These are phyloP conservation scores for Leishmania martiniquensis DNA, from an alignment of 208 protist genomes.

Conservation along the genomic window DNA sequence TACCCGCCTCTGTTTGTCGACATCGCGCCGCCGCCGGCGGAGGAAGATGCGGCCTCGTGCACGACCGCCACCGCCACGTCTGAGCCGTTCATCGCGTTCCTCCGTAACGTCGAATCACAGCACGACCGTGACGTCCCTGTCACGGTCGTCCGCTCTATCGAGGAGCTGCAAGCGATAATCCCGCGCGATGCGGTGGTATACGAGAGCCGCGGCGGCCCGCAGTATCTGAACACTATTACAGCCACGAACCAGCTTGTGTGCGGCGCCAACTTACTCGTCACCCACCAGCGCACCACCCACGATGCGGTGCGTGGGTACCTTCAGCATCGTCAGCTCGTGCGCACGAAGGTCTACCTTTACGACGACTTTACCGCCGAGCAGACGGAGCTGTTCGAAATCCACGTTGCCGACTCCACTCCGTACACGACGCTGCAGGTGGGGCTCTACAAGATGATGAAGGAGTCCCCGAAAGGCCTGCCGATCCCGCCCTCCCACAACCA, in stretches of 20 bases:
- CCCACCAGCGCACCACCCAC: neutral
- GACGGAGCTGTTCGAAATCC: constrained; percentile 25
- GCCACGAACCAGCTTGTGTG: constrained; percentile 9
- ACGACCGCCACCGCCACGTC: neutral
- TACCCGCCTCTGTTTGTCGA: constrained; percentile 27
- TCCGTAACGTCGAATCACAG: constrained; percentile 9
- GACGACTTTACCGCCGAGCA: constrained; percentile 26
- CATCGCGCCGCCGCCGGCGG: neutral
- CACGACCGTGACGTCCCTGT: constrained; percentile 10
- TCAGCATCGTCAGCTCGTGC: constrained; percentile 21
- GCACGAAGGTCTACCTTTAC: constrained; percentile 38
- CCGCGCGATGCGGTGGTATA: constrained; percentile 17
- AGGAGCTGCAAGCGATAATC: constrained; percentile 17
- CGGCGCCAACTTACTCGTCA: constrained; percentile 37
- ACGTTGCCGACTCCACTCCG: constrained; percentile 21
- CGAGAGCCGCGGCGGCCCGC: constrained; percentile 6
- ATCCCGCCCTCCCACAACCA: constrained; percentile 23
- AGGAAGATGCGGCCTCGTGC: neutral
- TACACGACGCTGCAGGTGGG: constrained; percentile 33
- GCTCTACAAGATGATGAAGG: constrained; percentile 26
- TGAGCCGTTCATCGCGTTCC: constrained; percentile 17
- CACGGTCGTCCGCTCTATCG: constrained; percentile 15
- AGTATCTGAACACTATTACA: constrained; percentile 5
- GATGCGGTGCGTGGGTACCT: constrained; percentile 21
- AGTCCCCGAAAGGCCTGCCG: constrained; percentile 3